These are phyloP conservation scores for Carex parvula DNA, from an alignment of 176 grass and related monocot genomes.

Conservation along the genomic window DNA sequence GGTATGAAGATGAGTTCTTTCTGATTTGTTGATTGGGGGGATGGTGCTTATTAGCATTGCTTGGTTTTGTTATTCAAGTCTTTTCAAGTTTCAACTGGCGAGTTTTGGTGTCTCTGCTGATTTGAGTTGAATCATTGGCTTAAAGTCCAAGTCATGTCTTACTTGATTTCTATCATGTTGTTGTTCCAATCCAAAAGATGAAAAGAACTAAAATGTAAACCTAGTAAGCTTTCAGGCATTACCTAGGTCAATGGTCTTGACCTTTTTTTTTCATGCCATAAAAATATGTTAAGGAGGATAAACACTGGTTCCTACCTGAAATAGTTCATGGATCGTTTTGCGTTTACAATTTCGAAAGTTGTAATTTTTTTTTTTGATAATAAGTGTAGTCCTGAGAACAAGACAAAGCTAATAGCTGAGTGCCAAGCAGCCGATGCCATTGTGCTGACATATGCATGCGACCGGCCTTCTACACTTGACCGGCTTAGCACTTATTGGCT, in stretches of 20 bases:
- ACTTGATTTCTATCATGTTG: background rate
- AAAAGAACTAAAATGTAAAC: background rate
- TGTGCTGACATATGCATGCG: conserved; percentile 85
- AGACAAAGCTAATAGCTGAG: conserved; percentile 76
- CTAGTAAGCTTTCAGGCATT: background rate
- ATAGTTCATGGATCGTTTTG: background rate
- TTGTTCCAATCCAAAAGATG: conserved; percentile 10
- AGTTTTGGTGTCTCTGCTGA: background rate
- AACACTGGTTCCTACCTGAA: background rate
- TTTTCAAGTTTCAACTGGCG: background rate
- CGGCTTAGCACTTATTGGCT: conserved; percentile 86
- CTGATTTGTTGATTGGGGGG: background rate
- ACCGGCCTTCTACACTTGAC: conserved; percentile 70
- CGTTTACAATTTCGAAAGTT: background rate
- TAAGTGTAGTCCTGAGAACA: conserved; percentile 61
- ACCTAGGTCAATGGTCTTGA: background rate
- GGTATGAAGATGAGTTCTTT: conserved; percentile 22
- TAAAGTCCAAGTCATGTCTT: background rate
- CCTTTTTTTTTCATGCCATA: background rate
- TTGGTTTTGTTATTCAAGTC: background rate
- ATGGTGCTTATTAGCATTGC: background rate
- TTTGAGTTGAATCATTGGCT: background rate
- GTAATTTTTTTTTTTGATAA: background rate
- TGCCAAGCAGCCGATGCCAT: conserved; percentile 84
- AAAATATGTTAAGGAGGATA: background rate